phyloP scores from a whole-genome alignment of 129 eudicot genomes.

The carrot (Daucus carota) region DNA sequence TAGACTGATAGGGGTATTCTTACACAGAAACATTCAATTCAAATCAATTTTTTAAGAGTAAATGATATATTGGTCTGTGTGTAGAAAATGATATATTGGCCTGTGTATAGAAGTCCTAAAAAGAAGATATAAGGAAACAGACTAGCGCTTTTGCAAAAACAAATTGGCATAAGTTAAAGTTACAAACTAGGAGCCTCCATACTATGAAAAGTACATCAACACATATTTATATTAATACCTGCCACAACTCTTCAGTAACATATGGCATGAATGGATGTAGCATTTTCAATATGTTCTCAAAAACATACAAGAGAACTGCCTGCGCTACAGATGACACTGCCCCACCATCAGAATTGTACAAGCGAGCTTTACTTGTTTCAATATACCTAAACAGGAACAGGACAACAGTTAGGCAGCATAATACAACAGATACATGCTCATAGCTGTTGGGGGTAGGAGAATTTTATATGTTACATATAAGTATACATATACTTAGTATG shows the following conservation, averaged over 20 bases:
- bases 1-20: not conserved
- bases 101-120: too few relatives aligned
- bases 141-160: not conserved
- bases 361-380: slow-evolving; percentile 97
- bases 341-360: slow-evolving; percentile 52
- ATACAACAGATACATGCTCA: not conserved
- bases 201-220: not conserved
- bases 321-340: slow-evolving; percentile 53
- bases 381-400: slow-evolving; percentile 57
- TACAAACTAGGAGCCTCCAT: not conserved
- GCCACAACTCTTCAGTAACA: slow-evolving; percentile 97
- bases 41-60: not conserved
- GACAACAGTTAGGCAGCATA: not conserved
- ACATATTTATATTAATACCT: slow-evolving; percentile 28
- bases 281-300: slow-evolving; percentile 67
- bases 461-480: not conserved
- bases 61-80: not conserved
- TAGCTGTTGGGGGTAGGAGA: not conserved
- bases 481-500: not conserved
- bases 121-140: not conserved
- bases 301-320: slow-evolving; percentile 85
- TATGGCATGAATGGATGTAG: slow-evolving; percentile 97
- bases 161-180: not conserved
- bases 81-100: not conserved
- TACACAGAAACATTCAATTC: too few relatives aligned